Conservation (phyloP, 805 yeast species). For the Maudiozyma barnettii region DNA sequence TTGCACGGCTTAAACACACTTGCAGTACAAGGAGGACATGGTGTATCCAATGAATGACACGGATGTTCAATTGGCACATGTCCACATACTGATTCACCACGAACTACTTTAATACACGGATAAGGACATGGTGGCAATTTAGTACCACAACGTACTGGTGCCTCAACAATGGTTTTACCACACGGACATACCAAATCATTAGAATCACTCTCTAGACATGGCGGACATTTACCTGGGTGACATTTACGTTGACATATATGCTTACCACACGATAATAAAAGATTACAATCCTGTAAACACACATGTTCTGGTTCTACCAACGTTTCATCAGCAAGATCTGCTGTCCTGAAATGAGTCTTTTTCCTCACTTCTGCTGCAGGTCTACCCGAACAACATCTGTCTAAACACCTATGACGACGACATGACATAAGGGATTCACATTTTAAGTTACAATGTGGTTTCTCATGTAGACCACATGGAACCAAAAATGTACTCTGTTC, state of each 20-base stretch:
- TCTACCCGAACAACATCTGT: conserved; percentile 62
- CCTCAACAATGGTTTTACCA: conserved; percentile 65
- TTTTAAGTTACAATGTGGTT: conserved; percentile 58
- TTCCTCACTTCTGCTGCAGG: conserved; percentile 44
- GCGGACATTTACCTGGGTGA: conserved; percentile 71
- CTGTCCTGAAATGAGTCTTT: conserved; percentile 31
- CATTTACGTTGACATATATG: conserved; percentile 65
- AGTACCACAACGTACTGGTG: conserved; percentile 83
- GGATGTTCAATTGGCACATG: conserved; percentile 60
- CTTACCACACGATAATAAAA: conserved; percentile 51
- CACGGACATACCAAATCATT: conserved; percentile 75
- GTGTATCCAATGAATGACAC: conserved; percentile 58
- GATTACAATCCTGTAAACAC: conserved; percentile 59
- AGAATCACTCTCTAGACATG: conserved; percentile 71
- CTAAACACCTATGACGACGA: conserved; percentile 66
- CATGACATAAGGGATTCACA: conserved; percentile 72
- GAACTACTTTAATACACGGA: conserved; percentile 47
- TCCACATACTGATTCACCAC: conserved; percentile 45
- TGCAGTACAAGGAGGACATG: conserved; percentile 72
- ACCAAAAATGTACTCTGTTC: conserved; percentile 45
- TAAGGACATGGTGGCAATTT: conserved; percentile 52
- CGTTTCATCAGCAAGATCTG: conserved; percentile 37
- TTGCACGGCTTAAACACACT: conserved; percentile 48
- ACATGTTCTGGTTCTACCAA: conserved; percentile 68
- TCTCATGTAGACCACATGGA: conserved; percentile 51